phyloP scores from a whole-genome alignment of 2,329 filamentous ascomycete species.

The Hypoxylon sp. region DNA sequence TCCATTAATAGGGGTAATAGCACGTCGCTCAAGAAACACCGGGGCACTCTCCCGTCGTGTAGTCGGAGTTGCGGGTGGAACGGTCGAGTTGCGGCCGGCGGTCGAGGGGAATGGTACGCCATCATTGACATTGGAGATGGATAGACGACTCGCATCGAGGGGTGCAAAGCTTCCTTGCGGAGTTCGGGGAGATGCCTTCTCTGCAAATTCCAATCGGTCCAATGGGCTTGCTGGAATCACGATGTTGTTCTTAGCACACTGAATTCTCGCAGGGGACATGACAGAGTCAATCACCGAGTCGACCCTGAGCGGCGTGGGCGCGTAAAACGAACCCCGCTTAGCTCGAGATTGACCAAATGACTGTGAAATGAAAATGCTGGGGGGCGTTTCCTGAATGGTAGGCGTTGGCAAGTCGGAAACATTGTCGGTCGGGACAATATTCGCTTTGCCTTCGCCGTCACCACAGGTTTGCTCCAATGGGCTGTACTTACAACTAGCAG shows the following conservation, averaged over 20 bases:
- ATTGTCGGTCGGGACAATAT: constrained; percentile 38
- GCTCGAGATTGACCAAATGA: constrained; percentile 56
- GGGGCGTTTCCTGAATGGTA: constrained; percentile 52
- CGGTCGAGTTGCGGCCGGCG: constrained; percentile 54
- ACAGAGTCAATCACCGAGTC: constrained; percentile 43
- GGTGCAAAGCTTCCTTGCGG: constrained; percentile 80
- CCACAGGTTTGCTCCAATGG: constrained; percentile 42
- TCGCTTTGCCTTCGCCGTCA: constrained; percentile 33
- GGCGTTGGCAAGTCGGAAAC: constrained; percentile 50
- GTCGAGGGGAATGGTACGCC: constrained; percentile 55
- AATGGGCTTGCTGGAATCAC: constrained; percentile 71
- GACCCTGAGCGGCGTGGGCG: constrained; percentile 54
- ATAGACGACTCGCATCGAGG: constrained; percentile 84
- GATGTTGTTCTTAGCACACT: constrained; percentile 65
- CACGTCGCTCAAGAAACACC: constrained; percentile 68
- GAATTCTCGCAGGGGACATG: constrained; percentile 54
- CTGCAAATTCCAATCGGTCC: constrained; percentile 65
- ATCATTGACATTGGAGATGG: constrained; percentile 75
- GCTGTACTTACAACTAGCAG: constrained; percentile 59
- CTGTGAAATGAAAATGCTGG: constrained; percentile 53
- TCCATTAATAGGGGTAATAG: constrained; percentile 77
- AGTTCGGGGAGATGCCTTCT: constrained; percentile 75
- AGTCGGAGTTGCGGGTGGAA: constrained; percentile 87
- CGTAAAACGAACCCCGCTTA: constrained; percentile 51
- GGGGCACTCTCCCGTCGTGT: constrained; percentile 68